These are phyloP conservation scores for Blastocystis sp. DNA, from an alignment of 352 stramenopile genomes.

Conservation along the genomic window DNA sequence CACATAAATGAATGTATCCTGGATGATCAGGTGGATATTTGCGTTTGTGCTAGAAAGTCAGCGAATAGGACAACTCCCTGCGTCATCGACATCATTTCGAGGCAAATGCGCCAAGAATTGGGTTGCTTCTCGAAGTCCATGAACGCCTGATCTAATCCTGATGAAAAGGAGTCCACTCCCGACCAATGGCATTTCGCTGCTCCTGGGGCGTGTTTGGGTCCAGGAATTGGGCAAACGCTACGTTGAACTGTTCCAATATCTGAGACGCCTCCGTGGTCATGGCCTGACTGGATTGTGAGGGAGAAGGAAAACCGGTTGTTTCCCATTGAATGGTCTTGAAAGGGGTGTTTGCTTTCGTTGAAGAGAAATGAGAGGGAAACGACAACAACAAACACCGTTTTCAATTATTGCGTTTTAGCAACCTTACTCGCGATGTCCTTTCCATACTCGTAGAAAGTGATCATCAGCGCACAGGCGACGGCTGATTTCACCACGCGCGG, in stretches of 20 bases:
- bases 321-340: no score
- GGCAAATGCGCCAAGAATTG: conserved; percentile 53
- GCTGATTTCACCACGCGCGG: conserved; percentile 70
- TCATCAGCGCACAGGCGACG: conserved; percentile 68
- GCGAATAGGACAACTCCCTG: background rate
- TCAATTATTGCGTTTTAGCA: conserved; percentile 49
- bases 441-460: conserved; percentile 73
- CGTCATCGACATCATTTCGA: conserved; percentile 66
- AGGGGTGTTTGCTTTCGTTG: no score
- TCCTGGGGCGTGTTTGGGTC: conserved; percentile 51
- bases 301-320: no score
- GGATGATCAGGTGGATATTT: conserved; percentile 59
- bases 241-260: conserved; percentile 60
- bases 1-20: conserved; percentile 71
- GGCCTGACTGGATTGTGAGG: background rate
- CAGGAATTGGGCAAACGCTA: conserved; percentile 54
- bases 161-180: background rate
- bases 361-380: no score
- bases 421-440: conserved; percentile 45
- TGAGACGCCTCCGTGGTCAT: conserved; percentile 31
- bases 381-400: no score
- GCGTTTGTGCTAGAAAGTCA: conserved; percentile 20
- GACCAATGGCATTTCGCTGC: conserved; percentile 67
- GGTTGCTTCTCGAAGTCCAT: conserved; percentile 60
- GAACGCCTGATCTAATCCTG: conserved; percentile 55